phyloP scores from a whole-genome alignment of 345 rosid genomes.

The Melastoma malabathricum region DNA sequence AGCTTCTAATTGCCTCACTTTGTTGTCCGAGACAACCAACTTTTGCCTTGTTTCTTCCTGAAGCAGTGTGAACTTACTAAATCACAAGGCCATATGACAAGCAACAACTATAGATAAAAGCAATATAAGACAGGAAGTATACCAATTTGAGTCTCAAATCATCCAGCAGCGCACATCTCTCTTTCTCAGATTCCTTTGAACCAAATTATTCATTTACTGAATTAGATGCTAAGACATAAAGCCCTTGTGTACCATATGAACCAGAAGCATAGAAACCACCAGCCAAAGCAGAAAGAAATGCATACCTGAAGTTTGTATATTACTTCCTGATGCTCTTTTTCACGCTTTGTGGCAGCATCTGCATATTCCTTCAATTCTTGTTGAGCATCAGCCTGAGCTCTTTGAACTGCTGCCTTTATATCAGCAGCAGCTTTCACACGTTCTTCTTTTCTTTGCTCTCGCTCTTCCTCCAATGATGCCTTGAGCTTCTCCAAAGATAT shows the following conservation, averaged over 20 bases:
- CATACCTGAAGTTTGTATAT: slow-evolving; percentile 77
- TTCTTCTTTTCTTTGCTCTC: slow-evolving; percentile 72
- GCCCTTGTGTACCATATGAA: neutral
- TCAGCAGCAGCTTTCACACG: slow-evolving; percentile 61
- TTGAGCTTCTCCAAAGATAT: slow-evolving; percentile 64
- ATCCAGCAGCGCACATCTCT: slow-evolving; percentile 64
- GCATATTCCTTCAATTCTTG: slow-evolving; percentile 56
- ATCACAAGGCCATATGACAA: neutral
- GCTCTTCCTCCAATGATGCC: slow-evolving; percentile 63
- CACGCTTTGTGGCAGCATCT: slow-evolving; percentile 47
- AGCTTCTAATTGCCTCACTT: slow-evolving; percentile 79
- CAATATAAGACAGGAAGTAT: slow-evolving; percentile 4
- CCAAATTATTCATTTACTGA: slow-evolving; percentile 8
- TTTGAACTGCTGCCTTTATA: slow-evolving; percentile 61
- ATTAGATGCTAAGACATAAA: neutral
- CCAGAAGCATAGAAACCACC: slow-evolving; percentile 7
- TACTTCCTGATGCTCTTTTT: slow-evolving; percentile 67
- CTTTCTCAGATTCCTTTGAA: slow-evolving; percentile 60
- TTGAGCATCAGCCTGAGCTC: slow-evolving; percentile 62
- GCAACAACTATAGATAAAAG: neutral
- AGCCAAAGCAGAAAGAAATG: slow-evolving; percentile 3
- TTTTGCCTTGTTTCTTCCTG: slow-evolving; percentile 87
- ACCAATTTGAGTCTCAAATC: slow-evolving; percentile 77
- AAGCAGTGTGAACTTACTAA: slow-evolving; percentile 6
- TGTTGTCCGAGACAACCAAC: slow-evolving; percentile 74